Evolutionary conservation across 164 flowering plant species (phyloP).

Genomic region (Annona cherimola): DNA sequence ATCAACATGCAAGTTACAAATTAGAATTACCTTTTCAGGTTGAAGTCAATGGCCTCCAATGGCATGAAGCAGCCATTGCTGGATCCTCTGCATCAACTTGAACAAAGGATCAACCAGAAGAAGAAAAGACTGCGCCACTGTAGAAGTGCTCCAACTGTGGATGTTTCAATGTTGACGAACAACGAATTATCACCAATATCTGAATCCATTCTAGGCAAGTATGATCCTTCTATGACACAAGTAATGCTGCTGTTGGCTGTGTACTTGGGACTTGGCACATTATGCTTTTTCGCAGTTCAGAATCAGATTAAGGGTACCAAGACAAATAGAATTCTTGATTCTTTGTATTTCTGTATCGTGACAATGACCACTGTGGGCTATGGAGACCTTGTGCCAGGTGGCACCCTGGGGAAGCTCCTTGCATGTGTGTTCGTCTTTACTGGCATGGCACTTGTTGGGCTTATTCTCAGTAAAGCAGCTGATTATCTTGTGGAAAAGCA

Average conservation of each 20-base stretch:
- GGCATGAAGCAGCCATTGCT: conserved; percentile 5
- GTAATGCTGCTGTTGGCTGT: conserved; percentile 33
- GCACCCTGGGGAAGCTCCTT: conserved; percentile 44
- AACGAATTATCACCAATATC: conserved; percentile 19
- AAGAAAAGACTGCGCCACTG: conserved; percentile 35
- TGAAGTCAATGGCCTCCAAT: background rate
- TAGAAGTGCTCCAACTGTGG: conserved; percentile 44
- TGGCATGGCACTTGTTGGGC: conserved; percentile 67
- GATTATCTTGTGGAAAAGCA: conserved; percentile 73
- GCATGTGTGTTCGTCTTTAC: conserved; percentile 70
- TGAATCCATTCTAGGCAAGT: conserved; percentile 23
- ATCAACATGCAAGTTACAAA: background rate
- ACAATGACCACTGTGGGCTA: conserved; percentile 97
- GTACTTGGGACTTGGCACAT: conserved; percentile 52
- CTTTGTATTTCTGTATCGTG: conserved; percentile 72
- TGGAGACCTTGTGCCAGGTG: conserved; percentile 77
- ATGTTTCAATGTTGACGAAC: conserved; percentile 13
- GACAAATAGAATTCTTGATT: conserved; percentile 66
- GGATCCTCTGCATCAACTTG: background rate
- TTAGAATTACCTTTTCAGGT: background rate
- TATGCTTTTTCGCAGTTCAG: conserved; percentile 46
- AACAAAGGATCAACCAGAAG: background rate
- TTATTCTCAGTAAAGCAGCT: conserved; percentile 64
- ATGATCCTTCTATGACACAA: conserved; percentile 40
- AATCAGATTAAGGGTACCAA: conserved; percentile 62